Evolutionary conservation across 75 land plant genomes (phyloP).

Genomic region (Pseudotsuga menziesii): DNA sequence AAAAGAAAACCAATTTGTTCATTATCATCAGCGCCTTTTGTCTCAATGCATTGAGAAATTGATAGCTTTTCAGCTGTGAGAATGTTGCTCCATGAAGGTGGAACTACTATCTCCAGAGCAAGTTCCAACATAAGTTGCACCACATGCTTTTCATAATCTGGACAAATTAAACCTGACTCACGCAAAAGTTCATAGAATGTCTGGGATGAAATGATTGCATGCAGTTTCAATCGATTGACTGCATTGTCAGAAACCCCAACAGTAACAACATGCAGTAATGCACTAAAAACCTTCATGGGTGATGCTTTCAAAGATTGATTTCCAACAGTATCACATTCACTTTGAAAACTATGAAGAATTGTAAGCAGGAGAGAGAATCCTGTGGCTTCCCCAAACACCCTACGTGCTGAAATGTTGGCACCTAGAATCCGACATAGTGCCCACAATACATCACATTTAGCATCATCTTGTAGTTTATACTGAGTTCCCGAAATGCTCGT

Average conservation of each 20-base stretch:
- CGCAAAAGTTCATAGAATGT: conserved; percentile 74
- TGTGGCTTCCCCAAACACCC: conserved; percentile 88
- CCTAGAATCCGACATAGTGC: conserved; percentile 82
- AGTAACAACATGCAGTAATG: conserved; percentile 72
- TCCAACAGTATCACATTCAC: conserved; percentile 22
- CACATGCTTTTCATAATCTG: conserved; percentile 74
- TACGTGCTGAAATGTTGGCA: conserved; percentile 63
- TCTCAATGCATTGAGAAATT: neutral
- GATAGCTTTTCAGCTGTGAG: conserved; percentile 13
- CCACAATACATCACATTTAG: conserved; percentile 86
- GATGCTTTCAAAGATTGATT: conserved; percentile 26
- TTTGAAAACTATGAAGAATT: conserved; percentile 69
- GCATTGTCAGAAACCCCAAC: conserved; percentile 68
- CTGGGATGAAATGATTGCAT: conserved; percentile 62
- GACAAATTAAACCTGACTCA: conserved; percentile 75
- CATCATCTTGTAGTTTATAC: conserved; percentile 69
- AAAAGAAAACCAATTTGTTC: conserved; percentile 23
- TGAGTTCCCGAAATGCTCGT: conserved; percentile 70
- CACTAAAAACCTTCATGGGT: conserved; percentile 64
- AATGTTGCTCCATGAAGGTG: conserved; percentile 42
- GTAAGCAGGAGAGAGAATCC: conserved; percentile 91
- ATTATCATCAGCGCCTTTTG: conserved; percentile 15
- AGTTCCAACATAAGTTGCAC: conserved; percentile 83
- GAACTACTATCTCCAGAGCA: conserved; percentile 75
- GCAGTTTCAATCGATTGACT: conserved; percentile 67